Conservation (phyloP, 2,329 filamentous ascomycete species). For the Xylariaceae sp. region DNA sequence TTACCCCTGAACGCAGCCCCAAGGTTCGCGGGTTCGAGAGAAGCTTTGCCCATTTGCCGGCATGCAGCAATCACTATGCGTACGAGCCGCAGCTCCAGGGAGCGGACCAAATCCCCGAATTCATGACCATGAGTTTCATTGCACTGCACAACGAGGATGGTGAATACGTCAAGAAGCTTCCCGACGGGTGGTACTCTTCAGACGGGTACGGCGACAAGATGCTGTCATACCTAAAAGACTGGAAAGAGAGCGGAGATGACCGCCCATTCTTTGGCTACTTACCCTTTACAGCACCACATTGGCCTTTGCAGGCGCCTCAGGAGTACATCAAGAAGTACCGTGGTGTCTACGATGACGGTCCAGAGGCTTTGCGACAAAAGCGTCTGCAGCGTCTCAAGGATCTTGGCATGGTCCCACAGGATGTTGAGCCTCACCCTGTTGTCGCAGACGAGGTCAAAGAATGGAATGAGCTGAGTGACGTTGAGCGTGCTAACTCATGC, state of each 20-base stretch:
- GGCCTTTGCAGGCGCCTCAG: constrained; percentile 58
- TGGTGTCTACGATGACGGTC: constrained; percentile 60
- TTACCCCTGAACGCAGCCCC: constrained; percentile 56
- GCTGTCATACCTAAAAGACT: constrained; percentile 48
- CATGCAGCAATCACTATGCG: constrained; percentile 55
- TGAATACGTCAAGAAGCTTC: constrained; percentile 41
- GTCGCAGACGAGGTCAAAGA: constrained; percentile 47
- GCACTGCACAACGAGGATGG: constrained; percentile 39
- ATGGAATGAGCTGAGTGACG: constrained; percentile 46
- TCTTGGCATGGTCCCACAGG: constrained; percentile 51
- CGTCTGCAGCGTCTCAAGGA: constrained; percentile 55
- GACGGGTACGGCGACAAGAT: constrained; percentile 52
- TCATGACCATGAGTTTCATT: constrained; percentile 39
- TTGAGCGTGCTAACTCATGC: constrained; percentile 46
- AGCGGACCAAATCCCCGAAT: constrained; percentile 38
- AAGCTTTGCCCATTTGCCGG: constrained; percentile 59
- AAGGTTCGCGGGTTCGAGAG: constrained; percentile 57
- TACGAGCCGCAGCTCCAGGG: constrained; percentile 44
- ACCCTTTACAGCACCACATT: constrained; percentile 62
- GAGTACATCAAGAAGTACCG: constrained; percentile 56
- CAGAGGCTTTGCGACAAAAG: constrained; percentile 51
- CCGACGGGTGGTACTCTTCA: constrained; percentile 53
- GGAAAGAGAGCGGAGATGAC: constrained; percentile 36
- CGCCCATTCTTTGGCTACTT: constrained; percentile 58
- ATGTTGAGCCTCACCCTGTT: constrained; percentile 51